phyloP scores from a whole-genome alignment of 1,284 basidiomycete species.

The Ustilago lituana region DNA sequence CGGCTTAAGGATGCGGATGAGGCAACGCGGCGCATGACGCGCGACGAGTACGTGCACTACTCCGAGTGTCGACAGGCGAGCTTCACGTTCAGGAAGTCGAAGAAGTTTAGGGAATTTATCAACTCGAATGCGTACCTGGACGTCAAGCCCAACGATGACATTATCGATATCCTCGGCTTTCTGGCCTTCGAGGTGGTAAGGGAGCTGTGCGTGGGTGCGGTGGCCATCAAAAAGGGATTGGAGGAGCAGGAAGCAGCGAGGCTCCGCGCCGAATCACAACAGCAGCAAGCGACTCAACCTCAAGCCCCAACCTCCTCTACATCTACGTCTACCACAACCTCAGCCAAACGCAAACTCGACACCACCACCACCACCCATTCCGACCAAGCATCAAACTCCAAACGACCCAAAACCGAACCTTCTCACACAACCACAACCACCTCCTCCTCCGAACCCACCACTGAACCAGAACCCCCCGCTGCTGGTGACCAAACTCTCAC shows the following conservation, averaged over 20 bases:
- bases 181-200: constrained; percentile 96
- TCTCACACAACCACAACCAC: neutral
- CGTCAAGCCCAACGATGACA: constrained; percentile 91
- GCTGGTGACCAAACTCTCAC: constrained; percentile 3
- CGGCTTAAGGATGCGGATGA: constrained; percentile 85
- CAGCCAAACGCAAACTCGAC: constrained; percentile 15
- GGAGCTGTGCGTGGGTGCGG: constrained; percentile 77
- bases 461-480: too few relatives aligned
- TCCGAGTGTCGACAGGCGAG: constrained; percentile 96
- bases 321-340: too few relatives aligned
- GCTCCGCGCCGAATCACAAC: constrained; percentile 8
- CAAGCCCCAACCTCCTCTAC: too few relatives aligned
- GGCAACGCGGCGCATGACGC: constrained; percentile 92
- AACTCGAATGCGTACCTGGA: constrained; percentile 89
- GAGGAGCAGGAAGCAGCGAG: constrained; percentile 43
- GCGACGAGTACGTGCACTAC: constrained; percentile 96
- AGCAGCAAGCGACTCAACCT: constrained; percentile 7
- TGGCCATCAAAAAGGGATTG: constrained; percentile 54
- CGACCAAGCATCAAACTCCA: too few relatives aligned
- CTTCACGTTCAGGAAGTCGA: constrained; percentile 88
- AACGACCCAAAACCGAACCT: constrained; percentile 13
- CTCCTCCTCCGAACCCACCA: neutral
- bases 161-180: constrained; percentile 95
- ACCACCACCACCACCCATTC: neutral
- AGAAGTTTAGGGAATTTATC: constrained; percentile 94